Percentiles rank a stretch among this genome's conserved stretches.
Evolutionary conservation across 2,329 filamentous ascomycete genomes (phyloP).

Genomic region (Hymenoscyphus linearis): DNA sequence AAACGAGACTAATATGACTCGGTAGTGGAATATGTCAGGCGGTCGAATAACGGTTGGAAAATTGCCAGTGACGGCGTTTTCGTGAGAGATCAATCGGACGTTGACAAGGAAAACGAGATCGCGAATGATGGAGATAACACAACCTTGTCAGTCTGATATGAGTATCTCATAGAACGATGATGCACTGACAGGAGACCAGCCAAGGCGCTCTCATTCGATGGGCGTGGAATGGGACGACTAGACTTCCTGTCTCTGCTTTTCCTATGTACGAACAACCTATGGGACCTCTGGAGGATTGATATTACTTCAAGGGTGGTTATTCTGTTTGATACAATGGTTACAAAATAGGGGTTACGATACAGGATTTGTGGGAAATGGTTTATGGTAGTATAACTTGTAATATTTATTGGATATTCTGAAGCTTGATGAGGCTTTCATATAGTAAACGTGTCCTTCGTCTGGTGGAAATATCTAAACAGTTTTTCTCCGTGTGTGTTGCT

Average conservation of each 20-base stretch:
- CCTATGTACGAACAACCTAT: constrained; percentile 17
- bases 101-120: constrained; percentile 5
- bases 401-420: too few relatives aligned
- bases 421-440: too few relatives aligned
- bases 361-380: neutral
- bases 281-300: neutral
- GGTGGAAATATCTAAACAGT: too few relatives aligned
- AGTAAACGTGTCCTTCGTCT: too few relatives aligned
- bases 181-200: constrained; percentile 17
- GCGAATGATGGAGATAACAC: constrained; percentile 12
- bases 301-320: neutral
- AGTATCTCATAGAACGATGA: constrained; percentile 4
- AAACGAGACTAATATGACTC: neutral
- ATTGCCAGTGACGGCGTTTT: constrained; percentile 43
- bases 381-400: neutral
- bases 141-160: constrained; percentile 27
- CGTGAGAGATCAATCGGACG: constrained; percentile 27
- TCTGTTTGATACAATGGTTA: neutral
- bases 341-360: neutral
- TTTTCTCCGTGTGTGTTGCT: too few relatives aligned
- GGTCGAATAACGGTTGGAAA: constrained; percentile 38
- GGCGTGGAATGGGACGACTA: constrained; percentile 26
- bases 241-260: constrained; percentile 23
- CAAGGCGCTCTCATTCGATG: constrained; percentile 23
- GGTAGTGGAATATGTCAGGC: constrained; percentile 36